Conservation (phyloP, 2,329 filamentous ascomycete genomes). For the Penicillium hesseltinei region DNA sequence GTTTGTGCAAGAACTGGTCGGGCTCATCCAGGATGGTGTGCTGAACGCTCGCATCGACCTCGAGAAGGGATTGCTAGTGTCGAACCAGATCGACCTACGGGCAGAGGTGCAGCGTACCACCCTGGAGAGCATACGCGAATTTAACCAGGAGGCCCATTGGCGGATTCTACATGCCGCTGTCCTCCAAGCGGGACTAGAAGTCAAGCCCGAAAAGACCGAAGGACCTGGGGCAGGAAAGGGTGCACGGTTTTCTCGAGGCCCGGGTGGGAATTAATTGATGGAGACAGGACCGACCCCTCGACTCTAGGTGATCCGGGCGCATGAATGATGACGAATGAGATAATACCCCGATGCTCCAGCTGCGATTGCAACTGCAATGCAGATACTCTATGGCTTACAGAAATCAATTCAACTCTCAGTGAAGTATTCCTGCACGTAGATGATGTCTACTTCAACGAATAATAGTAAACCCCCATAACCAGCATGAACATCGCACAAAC, state of each 20-base stretch:
- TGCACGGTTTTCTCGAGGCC: neutral
- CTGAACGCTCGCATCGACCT: constrained; percentile 81
- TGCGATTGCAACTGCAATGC: constrained; percentile 1
- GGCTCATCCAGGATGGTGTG: constrained; percentile 70
- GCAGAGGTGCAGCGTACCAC: constrained; percentile 68
- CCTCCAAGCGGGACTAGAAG: constrained; percentile 70
- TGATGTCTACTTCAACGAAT: neutral
- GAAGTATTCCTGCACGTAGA: neutral
- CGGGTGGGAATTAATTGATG: neutral
- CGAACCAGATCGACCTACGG: constrained; percentile 65
- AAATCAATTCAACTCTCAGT: constrained; percentile 1
- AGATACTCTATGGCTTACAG: constrained; percentile 4
- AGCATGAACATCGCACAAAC: neutral
- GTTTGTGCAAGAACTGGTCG: constrained; percentile 63
- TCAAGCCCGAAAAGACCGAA: constrained; percentile 44
- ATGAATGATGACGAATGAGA: constrained; percentile 21
- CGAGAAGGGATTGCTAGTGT: constrained; percentile 75
- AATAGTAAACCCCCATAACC: neutral
- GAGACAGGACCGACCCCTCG: neutral
- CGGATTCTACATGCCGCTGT: constrained; percentile 77
- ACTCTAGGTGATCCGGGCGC: neutral
- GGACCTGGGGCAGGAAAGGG: constrained; percentile 2
- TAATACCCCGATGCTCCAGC: constrained; percentile 20
- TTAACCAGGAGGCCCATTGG: constrained; percentile 72
- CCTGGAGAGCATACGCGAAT: constrained; percentile 65